These are phyloP conservation scores for Trichophyton equinum DNA, from an alignment of 2,329 filamentous ascomycete genomes.

Conservation along the genomic window DNA sequence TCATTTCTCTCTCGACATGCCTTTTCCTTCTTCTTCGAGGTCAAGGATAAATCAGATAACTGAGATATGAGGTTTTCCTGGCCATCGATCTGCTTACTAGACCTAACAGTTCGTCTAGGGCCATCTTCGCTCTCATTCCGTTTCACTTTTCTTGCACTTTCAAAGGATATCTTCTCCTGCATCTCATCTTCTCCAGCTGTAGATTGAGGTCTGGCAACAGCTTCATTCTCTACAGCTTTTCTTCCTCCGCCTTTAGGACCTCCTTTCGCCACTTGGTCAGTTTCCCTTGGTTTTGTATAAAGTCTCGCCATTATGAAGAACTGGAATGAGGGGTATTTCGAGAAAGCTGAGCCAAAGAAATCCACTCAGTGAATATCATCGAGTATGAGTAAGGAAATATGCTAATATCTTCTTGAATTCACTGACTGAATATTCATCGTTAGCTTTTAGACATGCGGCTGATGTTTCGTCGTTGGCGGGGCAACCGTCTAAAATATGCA, in stretches of 20 bases:
- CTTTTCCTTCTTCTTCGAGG: neutral
- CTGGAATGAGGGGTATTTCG: neutral
- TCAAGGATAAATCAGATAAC: neutral
- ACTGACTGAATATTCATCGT: neutral
- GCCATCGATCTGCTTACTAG: neutral
- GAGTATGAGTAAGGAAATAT: neutral
- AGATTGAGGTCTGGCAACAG: neutral
- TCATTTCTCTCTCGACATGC: neutral
- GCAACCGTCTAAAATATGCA: neutral
- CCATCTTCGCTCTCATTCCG: neutral
- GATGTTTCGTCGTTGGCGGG: neutral
- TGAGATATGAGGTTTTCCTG: neutral
- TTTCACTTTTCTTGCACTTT: neutral
- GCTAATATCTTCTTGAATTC: neutral
- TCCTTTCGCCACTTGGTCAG: neutral
- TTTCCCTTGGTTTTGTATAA: neutral
- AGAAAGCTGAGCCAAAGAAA: neutral
- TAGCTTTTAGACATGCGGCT: neutral
- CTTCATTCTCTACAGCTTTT: neutral
- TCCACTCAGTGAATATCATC: neutral
- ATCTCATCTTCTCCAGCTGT: neutral
- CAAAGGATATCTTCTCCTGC: neutral
- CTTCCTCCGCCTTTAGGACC: neutral
- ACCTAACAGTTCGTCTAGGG: neutral
- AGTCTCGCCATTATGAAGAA: neutral